A percentile compares a stretch with the other conserved stretches of the same genome.
These are phyloP conservation scores for Coemansia sp. DNA, from an alignment of 192 early-diverging fungal species.

Conservation along the genomic window DNA sequence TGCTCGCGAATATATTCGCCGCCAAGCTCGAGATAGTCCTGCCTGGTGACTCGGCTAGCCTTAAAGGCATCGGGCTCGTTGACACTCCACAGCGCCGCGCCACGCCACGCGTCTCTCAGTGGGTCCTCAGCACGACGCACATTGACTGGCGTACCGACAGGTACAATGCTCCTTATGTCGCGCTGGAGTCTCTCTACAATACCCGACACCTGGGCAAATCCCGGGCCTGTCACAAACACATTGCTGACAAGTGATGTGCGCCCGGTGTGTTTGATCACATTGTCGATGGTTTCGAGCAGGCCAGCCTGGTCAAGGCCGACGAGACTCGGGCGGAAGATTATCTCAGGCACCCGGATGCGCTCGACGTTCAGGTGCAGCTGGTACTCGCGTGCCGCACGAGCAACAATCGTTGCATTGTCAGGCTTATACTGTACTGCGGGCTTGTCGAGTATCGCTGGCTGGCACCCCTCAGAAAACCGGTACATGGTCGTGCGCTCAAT, in stretches of 20 bases:
- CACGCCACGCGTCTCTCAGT: slow-evolving; percentile 78
- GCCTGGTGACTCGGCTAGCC: slow-evolving; percentile 57
- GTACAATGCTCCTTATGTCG: slow-evolving; percentile 64
- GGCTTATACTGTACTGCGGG: slow-evolving; percentile 51
- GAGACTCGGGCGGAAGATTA: slow-evolving; percentile 84
- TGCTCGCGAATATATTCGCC: slow-evolving; percentile 86
- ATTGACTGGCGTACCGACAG: slow-evolving; percentile 54
- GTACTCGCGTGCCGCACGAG: slow-evolving; percentile 58
- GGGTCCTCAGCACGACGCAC: slow-evolving; percentile 69
- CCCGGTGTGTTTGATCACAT: slow-evolving; percentile 53
- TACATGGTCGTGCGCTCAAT: slow-evolving; percentile 72
- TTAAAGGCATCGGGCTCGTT: slow-evolving; percentile 38
- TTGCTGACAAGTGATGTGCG: slow-evolving; percentile 46
- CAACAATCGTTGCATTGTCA: slow-evolving; percentile 45
- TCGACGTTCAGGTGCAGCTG: slow-evolving; percentile 92
- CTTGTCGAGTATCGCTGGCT: slow-evolving; percentile 53
- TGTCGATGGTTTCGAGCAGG: slow-evolving; percentile 71
- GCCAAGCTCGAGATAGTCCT: slow-evolving; percentile 81
- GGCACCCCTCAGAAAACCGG: slow-evolving; percentile 63
- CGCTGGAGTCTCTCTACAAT: slow-evolving; percentile 61
- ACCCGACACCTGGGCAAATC: slow-evolving; percentile 59
- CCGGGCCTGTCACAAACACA: slow-evolving; percentile 79
- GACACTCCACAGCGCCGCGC: slow-evolving; percentile 72
- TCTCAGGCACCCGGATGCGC: slow-evolving; percentile 83
- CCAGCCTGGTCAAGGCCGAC: slow-evolving; percentile 88